Conservation (phyloP, 495 filamentous ascomycete species). For the Filosporella fistucella region DNA sequence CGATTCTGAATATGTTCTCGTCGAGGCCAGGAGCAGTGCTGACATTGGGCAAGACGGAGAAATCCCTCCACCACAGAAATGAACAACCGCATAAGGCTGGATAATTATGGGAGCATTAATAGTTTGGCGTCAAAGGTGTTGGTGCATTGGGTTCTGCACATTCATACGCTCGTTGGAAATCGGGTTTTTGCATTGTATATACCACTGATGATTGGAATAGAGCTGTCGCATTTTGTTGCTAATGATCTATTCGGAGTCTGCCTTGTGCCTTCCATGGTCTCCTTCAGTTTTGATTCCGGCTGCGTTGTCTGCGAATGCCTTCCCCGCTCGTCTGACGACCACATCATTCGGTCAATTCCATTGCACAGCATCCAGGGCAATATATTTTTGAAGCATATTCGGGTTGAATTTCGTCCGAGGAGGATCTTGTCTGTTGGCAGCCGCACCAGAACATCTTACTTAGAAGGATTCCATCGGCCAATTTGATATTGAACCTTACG, state of each 20-base stretch:
- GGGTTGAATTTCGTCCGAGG: too few relatives aligned
- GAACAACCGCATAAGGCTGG: neutral
- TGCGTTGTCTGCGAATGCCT: too few relatives aligned
- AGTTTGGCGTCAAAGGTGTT: slow-evolving; percentile 2
- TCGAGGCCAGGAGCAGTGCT: slow-evolving; percentile 18
- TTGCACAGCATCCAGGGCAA: too few relatives aligned
- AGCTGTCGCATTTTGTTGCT: neutral
- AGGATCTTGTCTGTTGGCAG: too few relatives aligned
- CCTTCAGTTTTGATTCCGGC: too few relatives aligned
- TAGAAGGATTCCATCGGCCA: too few relatives aligned
- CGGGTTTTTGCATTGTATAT: slow-evolving; percentile 14
- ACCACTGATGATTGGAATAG: slow-evolving; percentile 19
- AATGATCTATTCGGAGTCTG: neutral
- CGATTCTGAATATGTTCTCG: slow-evolving; percentile 23
- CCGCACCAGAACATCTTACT: too few relatives aligned
- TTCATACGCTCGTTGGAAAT: slow-evolving; percentile 13
- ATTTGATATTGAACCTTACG: too few relatives aligned
- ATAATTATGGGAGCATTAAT: slow-evolving; percentile 3
- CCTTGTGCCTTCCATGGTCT: too few relatives aligned
- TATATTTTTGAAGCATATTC: too few relatives aligned
- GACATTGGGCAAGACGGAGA: slow-evolving; percentile 22
- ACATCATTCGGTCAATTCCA: too few relatives aligned
- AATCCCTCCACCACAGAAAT: slow-evolving; percentile 4
- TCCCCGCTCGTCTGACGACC: too few relatives aligned
- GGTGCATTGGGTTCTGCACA: slow-evolving; percentile 5